A percentile compares a stretch with the other conserved stretches of the same genome.
Conservation (phyloP, 2,329 filamentous ascomycete genomes). For the Plectosphaerella plurivora region DNA sequence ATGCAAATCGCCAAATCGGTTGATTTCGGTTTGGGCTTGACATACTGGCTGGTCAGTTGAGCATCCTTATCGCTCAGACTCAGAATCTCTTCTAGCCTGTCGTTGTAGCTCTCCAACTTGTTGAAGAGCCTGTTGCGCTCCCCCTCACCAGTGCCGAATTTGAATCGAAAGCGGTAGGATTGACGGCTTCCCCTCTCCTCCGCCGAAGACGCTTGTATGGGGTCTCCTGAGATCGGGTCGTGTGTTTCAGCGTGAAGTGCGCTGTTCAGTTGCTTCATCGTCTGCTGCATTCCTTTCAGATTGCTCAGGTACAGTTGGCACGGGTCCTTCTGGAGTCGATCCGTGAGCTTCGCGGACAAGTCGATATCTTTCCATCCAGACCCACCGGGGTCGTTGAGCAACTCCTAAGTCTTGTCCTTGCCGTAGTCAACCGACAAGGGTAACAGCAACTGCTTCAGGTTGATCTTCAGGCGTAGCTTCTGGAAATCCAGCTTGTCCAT, state of each 20-base stretch:
- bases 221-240: constrained; percentile 5
- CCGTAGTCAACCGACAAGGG: constrained; percentile 12
- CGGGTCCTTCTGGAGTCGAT: constrained; percentile 13
- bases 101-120: constrained; percentile 14
- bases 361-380: constrained; percentile 12
- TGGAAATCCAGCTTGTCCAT: constrained; percentile 10
- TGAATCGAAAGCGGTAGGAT: constrained; percentile 13
- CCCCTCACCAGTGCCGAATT: constrained; percentile 16
- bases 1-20: constrained; percentile 14
- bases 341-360: constrained; percentile 7
- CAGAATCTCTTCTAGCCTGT: constrained; percentile 16
- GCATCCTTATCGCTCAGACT: constrained; percentile 13
- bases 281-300: constrained; percentile 8
- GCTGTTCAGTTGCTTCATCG: constrained; percentile 12
- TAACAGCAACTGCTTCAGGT: constrained; percentile 16
- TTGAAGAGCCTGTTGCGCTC: constrained; percentile 15
- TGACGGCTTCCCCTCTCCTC: too few relatives aligned
- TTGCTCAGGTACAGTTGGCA: constrained; percentile 11
- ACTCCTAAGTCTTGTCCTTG: constrained; percentile 9
- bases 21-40: neutral
- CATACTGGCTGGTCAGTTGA: neutral
- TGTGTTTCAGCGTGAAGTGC: constrained; percentile 2
- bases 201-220: too few relatives aligned
- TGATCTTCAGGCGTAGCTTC: constrained; percentile 7
- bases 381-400: constrained; percentile 13